Conservation (phyloP, 257 asterid genomes). For the Gardenia jasminoides region DNA sequence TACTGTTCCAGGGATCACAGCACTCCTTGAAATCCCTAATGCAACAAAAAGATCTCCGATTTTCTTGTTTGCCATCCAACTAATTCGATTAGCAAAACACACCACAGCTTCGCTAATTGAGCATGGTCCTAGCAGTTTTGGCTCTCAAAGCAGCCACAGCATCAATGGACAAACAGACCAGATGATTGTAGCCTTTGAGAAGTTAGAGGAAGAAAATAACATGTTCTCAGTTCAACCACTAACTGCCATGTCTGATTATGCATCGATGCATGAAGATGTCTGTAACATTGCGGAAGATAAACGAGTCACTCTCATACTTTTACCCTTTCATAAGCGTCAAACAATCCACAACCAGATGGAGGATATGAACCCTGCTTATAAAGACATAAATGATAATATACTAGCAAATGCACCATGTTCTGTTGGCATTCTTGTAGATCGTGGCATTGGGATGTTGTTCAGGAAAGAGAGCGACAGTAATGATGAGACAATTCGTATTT, state of each 20-base stretch:
- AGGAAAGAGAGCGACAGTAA: not conserved
- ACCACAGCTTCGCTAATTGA: conserved; percentile 24
- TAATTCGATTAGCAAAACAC: conserved; percentile 24
- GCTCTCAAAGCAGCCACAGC: conserved; percentile 14
- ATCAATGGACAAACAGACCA: conserved; percentile 22
- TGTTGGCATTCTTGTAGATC: conserved; percentile 28
- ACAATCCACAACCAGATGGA: conserved; percentile 25
- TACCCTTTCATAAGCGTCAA: conserved; percentile 30
- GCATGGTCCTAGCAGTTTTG: conserved; percentile 9
- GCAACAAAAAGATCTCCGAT: conserved; percentile 26
- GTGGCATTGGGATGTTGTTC: conserved; percentile 16
- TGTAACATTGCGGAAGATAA: conserved; percentile 25
- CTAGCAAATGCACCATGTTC: conserved; percentile 25
- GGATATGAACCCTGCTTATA: conserved; percentile 26
- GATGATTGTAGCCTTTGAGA: conserved; percentile 20
- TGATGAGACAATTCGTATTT: not conserved
- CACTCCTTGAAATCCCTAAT: conserved; percentile 16
- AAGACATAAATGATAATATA: conserved; percentile 22
- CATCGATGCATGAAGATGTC: conserved; percentile 29
- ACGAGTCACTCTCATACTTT: conserved; percentile 19
- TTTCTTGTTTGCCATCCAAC: conserved; percentile 24
- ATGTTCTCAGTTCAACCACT: conserved; percentile 19
- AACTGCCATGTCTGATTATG: conserved; percentile 23
- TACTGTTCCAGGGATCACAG: conserved; percentile 20
- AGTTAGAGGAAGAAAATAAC: conserved; percentile 15